Percentiles rank a stretch among this genome's conserved stretches.
Evolutionary conservation across 139 green algal species (phyloP).

Genomic region (Eudorina sp.): DNA sequence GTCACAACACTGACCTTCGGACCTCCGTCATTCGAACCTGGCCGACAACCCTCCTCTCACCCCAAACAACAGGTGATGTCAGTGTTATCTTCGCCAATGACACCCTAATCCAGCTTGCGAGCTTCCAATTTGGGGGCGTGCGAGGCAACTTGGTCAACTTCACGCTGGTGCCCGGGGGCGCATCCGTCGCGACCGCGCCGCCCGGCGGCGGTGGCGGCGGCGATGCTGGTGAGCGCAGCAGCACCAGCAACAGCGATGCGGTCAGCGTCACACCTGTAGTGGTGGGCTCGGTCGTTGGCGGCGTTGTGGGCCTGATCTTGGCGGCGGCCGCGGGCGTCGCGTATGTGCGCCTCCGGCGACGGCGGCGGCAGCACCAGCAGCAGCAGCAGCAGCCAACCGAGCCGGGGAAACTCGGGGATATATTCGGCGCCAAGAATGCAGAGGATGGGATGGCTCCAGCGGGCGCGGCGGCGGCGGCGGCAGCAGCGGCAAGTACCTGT

Average conservation of each 20-base stretch:
- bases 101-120: constrained; percentile 13
- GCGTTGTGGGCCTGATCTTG: not conserved
- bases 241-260: not conserved
- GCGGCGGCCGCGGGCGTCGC: not conserved
- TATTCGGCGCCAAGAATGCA: not conserved
- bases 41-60: too few relatives aligned
- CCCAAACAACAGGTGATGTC: constrained; percentile 6
- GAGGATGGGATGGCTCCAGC: not conserved
- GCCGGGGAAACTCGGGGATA: not conserved
- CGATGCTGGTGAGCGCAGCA: not conserved
- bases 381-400: too few relatives aligned
- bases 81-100: not conserved
- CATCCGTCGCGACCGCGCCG: too few relatives aligned
- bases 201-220: not conserved
- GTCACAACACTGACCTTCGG: too few relatives aligned
- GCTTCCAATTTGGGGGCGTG: not conserved
- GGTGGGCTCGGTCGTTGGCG: not conserved
- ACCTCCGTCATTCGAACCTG: too few relatives aligned
- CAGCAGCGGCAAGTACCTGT: not conserved
- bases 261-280: not conserved
- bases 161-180: constrained; percentile 1
- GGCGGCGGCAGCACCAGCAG: too few relatives aligned
- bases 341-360: too few relatives aligned
- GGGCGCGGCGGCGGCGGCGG: not conserved
- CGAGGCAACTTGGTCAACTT: constrained; percentile 37